Percentiles rank a stretch among this genome's conserved stretches.
Conservation (phyloP, 2,329 filamentous ascomycete species). For the Fusarium oligoseptatum region DNA sequence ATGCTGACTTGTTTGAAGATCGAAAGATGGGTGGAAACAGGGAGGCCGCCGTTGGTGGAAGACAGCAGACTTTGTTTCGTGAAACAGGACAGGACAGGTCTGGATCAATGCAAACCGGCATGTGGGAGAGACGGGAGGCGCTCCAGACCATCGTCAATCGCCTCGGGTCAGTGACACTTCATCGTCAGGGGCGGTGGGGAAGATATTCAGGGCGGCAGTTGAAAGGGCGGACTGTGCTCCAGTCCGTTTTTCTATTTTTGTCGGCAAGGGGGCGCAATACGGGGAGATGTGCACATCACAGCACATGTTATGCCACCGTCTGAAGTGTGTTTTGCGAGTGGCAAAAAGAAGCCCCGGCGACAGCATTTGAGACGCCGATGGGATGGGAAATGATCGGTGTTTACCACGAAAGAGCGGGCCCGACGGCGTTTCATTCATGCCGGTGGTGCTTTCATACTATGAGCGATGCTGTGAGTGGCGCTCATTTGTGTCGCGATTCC, state of each 20-base stretch:
- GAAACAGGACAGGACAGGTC: slow-evolving; percentile 32
- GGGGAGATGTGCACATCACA: slow-evolving; percentile 1
- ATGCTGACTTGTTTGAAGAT: slow-evolving; percentile 30
- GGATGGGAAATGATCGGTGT: slow-evolving; percentile 9
- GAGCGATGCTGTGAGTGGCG: neutral
- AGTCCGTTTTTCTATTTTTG: slow-evolving; percentile 39
- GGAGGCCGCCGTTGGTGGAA: slow-evolving; percentile 1
- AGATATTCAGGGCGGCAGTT: slow-evolving; percentile 41
- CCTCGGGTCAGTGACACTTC: slow-evolving; percentile 21
- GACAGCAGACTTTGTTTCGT: slow-evolving; percentile 16
- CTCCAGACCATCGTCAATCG: slow-evolving; percentile 19
- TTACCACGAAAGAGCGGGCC: slow-evolving; percentile 8
- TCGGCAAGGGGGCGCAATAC: slow-evolving; percentile 23
- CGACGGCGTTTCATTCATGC: slow-evolving; percentile 28
- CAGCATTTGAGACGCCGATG: slow-evolving; percentile 16
- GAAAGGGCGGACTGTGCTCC: slow-evolving; percentile 9
- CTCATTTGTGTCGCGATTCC: slow-evolving; percentile 4
- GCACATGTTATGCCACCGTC: neutral
- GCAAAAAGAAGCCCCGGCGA: slow-evolving; percentile 24
- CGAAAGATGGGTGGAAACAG: neutral
- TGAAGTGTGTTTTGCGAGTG: slow-evolving; percentile 26
- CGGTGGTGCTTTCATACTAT: slow-evolving; percentile 3
- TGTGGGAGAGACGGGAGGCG: slow-evolving; percentile 16
- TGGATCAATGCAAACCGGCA: slow-evolving; percentile 24
- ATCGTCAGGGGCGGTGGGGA: slow-evolving; percentile 45